Conservation (phyloP, 1,284 basidiomycete genomes). For the Blastosporella zonata region DNA sequence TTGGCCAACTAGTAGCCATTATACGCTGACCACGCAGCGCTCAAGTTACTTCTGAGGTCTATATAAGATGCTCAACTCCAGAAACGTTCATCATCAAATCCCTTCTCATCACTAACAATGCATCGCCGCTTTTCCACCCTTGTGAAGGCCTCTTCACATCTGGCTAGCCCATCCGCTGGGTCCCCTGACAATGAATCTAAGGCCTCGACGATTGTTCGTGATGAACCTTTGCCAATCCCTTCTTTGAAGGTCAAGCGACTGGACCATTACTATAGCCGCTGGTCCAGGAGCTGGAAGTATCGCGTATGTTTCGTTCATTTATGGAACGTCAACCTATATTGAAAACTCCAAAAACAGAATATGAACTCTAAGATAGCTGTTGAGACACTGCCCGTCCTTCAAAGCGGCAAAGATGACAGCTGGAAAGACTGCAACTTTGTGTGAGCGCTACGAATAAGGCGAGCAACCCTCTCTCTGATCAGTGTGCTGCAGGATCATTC, state of each 20-base stretch:
- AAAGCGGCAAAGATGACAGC: constrained; percentile 39
- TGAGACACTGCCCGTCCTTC: constrained; percentile 38
- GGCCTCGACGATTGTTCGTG: constrained; percentile 9
- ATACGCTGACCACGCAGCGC: no score
- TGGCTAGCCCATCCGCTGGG: background rate
- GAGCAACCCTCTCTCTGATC: background rate
- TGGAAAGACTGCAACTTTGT: constrained; percentile 56
- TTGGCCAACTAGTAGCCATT: no score
- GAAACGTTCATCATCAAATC: no score
- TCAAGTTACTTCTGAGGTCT: no score
- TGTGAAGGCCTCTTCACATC: constrained; percentile 5
- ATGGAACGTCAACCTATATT: background rate
- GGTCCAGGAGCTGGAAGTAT: constrained; percentile 55
- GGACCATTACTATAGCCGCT: constrained; percentile 53
- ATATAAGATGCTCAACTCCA: no score
- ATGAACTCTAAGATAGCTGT: constrained; percentile 46
- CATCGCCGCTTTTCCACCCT: constrained; percentile 8
- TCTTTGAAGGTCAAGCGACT: constrained; percentile 54
- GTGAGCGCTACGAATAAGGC: constrained; percentile 24
- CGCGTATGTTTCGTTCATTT: constrained; percentile 27
- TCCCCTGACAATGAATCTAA: constrained; percentile 5
- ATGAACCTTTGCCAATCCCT: constrained; percentile 36
- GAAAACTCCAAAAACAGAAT: constrained; percentile 30
- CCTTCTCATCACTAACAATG: background rate
- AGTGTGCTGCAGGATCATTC: constrained; percentile 36